Base-by-base conservation (phyloP, 192 early-diverging fungal species). In the Mortierella hygrophila region DNA sequence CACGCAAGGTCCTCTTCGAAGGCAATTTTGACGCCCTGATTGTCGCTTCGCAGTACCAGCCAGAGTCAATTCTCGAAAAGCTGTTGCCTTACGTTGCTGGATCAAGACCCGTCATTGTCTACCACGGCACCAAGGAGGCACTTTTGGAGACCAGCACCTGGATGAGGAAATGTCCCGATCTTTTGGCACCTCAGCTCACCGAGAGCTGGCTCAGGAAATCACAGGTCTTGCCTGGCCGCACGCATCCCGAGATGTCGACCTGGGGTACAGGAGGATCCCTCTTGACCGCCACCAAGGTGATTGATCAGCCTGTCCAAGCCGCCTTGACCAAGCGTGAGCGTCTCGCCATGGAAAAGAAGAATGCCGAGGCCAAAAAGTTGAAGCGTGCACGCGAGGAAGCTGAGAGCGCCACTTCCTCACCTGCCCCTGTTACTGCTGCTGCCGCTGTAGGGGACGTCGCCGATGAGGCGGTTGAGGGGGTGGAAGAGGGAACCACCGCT, bases 151-250 rank as follows among this genome's bases (percentile, higher is more conserved):
- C 94, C 6, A 94, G 91, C 69, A 88, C 89, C 11, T 91, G 91
- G 88, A 92, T 99, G 90, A 92, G 95, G 44, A 89, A 87, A 65
- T 94, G 93, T 13, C 89, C 88, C 1, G 90, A 93, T 21, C 97
- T 93, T 54, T 80, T 98, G 70, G 96, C 97, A 60, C 93, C 96
- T 18, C 95, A 97, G 82, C 76, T 99, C 29, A 95, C 94, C 2
- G 98, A 99, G 80, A 96, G 95, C 81, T 98, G 95, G 95, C 89
- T 98, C 70, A 92, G 99, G 38, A 94, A 97, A 82, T 96, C 95
- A 76, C 96, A 96, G 79, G 93, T 97, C 4, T 90, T 97, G 65
- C 95, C 95, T 20, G 93, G 92, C 40, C 93, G 96, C 74, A 96
- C 94, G 9, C 96, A 96, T 75, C 96, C 96, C 9, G 73, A 91